Base-by-base conservation (phyloP, 2,329 filamentous ascomycete species). In the Colletotrichum euphorbiae region DNA sequence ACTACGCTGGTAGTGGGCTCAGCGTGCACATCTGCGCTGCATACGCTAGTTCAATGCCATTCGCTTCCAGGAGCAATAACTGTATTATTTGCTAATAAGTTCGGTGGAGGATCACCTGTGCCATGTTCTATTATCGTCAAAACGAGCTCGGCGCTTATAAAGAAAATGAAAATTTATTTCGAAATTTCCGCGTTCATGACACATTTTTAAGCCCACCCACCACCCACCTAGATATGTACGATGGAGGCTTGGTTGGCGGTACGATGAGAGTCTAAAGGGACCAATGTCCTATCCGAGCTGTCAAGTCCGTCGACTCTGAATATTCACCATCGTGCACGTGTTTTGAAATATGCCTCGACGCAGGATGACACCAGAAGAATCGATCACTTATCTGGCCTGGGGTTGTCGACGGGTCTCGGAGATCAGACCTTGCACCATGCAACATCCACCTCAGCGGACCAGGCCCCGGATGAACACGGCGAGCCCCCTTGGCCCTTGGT, bases 11-110 rank as follows among this genome's bases (percentile, higher is more conserved):
- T n/a, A 56, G 58, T 62, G 58, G 58, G 13, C 43, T 38, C 58
- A 36, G 40, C 8, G 50, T 57, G 64, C 64, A 67, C 15, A 58
- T 58, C 59, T 46, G 52, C 36, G 33, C 45, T 64, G 28, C 64
- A 67, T 54, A 56, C 60, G 65, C 52, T 60, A 52, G 15, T 51
- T 59, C 60, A 38, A 38, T 58, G 38, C 46, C 60, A 64, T 21
- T 36, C 21, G 21, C 19, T 38, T 42, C 31, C 36, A 0, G 51
- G 33, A 43, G 57, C 51, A 38, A 52, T 62, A 28, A 42, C n/a
- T 17, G 33, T 24, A 40, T 45, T 52, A 59, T 65, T 59, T 63
- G 46, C n/a, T 36, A 52, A 50, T 46, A 24, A 36, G 28, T 28
- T 19, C 15, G 21, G 40, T 58, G 55, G 40, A 46, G 40, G 55